Evolutionary conservation across 495 filamentous ascomycete species (phyloP).

Genomic region (Penicillium canariense): DNA sequence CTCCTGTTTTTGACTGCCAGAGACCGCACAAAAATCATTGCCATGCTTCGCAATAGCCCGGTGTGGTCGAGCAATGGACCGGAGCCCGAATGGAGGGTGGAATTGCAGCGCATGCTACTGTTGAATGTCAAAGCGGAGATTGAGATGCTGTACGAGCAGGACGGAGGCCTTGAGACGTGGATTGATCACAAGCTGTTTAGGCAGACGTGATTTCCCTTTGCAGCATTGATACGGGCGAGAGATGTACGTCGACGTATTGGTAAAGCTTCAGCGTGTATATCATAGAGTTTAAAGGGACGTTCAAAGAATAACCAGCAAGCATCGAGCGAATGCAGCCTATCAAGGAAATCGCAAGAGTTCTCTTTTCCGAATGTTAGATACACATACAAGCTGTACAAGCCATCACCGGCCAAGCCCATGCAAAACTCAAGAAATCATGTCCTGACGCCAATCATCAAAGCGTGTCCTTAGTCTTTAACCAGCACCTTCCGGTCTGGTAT

Average conservation of each 20-base stretch:
- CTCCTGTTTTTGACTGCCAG: constrained; percentile 55
- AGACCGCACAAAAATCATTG: constrained; percentile 66
- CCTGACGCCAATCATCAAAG: constrained; percentile 23
- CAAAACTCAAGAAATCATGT: constrained; percentile 15
- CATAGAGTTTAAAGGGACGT: not conserved
- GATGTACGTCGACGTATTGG: not conserved
- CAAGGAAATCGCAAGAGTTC: constrained; percentile 1
- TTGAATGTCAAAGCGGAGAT: constrained; percentile 87
- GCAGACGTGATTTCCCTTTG: constrained; percentile 12
- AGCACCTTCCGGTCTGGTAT: not conserved
- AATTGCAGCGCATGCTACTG: constrained; percentile 85
- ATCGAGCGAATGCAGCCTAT: not conserved
- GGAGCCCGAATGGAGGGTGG: constrained; percentile 55
- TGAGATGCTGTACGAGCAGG: constrained; percentile 67
- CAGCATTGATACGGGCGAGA: too few species aligned
- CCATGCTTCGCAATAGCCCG: constrained; percentile 59
- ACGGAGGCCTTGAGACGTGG: constrained; percentile 61
- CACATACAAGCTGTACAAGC: constrained; percentile 18
- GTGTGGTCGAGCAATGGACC: constrained; percentile 47
- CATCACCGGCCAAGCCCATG: constrained; percentile 25
- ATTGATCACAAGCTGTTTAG: constrained; percentile 50
- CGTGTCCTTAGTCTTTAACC: constrained; percentile 4
- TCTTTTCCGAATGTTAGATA: constrained; percentile 12
- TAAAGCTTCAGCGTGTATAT: not conserved
- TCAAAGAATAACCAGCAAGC: not conserved